These are phyloP conservation scores for Penicillium rolfsii DNA, from an alignment of 2,329 filamentous ascomycete genomes.

Conservation along the genomic window DNA sequence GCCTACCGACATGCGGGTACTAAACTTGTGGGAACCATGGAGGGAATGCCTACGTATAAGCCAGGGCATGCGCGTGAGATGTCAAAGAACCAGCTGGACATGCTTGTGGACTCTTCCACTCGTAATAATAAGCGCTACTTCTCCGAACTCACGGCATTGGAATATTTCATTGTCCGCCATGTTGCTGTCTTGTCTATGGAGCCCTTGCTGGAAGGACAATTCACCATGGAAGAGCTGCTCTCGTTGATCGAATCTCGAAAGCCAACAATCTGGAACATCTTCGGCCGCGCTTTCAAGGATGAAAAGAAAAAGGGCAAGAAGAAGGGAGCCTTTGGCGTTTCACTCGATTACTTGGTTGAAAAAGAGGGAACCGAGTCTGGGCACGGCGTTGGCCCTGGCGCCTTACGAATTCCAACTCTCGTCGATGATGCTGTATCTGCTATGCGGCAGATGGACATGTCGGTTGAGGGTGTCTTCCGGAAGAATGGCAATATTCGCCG, in stretches of 20 bases:
- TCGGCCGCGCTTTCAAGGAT: slow-evolving; percentile 93
- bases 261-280: slow-evolving; percentile 96
- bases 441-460: slow-evolving; percentile 99
- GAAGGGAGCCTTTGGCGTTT: slow-evolving; percentile 91
- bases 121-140: slow-evolving; percentile 83
- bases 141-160: slow-evolving; percentile 89
- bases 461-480: slow-evolving; percentile 95
- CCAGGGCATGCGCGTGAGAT: slow-evolving; percentile 71
- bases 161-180: slow-evolving; percentile 97
- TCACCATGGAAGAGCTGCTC: slow-evolving; percentile 90
- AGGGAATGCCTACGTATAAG: slow-evolving; percentile 67
- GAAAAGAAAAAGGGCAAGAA: slow-evolving; percentile 73
- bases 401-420: slow-evolving; percentile 86
- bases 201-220: slow-evolving; percentile 83
- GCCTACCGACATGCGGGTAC: slow-evolving; percentile 75
- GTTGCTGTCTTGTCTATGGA: slow-evolving; percentile 95
- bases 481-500: slow-evolving; percentile 99
- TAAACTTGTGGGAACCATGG: slow-evolving; percentile 63
- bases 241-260: slow-evolving; percentile 92
- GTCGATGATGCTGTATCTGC: slow-evolving; percentile 93
- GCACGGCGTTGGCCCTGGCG: slow-evolving; percentile 89
- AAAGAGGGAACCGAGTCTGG: slow-evolving; percentile 96
- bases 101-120: slow-evolving; percentile 57
- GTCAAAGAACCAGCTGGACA: slow-evolving; percentile 57
- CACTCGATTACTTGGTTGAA: slow-evolving; percentile 85